A percentile compares a stretch with the other conserved stretches of the same genome.
Conservation (phyloP, 2,329 filamentous ascomycete genomes). For the Penicillium hesseltinei region DNA sequence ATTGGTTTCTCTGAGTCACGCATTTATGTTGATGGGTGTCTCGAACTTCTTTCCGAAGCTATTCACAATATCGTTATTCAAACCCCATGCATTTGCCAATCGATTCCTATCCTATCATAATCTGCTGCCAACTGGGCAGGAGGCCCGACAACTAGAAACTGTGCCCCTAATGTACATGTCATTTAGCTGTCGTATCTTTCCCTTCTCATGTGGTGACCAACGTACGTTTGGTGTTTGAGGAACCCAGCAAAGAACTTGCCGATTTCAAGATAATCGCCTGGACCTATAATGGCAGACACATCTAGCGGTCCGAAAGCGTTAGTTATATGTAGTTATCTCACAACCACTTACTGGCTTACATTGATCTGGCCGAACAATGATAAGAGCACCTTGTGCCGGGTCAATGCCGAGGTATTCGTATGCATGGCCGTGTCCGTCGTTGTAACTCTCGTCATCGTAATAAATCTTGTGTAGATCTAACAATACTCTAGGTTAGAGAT, state of each 20-base stretch:
- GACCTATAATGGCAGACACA: slow-evolving; percentile 39
- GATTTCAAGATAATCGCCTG: slow-evolving; percentile 34
- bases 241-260: slow-evolving; percentile 39
- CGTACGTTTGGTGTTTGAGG: slow-evolving; percentile 23
- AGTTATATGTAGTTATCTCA: not conserved
- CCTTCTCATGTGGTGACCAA: not conserved
- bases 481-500: not conserved
- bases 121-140: not conserved
- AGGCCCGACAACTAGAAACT: not conserved
- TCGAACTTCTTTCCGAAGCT: not conserved
- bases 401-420: slow-evolving; percentile 58
- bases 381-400: slow-evolving; percentile 45
- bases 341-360: slow-evolving; percentile 41
- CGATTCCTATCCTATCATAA: not conserved
- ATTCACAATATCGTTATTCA: not conserved
- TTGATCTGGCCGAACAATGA: slow-evolving; percentile 62
- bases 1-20: not conserved
- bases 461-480: slow-evolving; percentile 60
- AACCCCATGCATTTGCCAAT: not conserved
- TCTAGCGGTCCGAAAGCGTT: slow-evolving; percentile 25
- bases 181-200: not conserved
- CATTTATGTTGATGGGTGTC: not conserved
- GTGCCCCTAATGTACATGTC: not conserved
- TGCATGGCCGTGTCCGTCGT: slow-evolving; percentile 56
- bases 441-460: slow-evolving; percentile 56